Percentiles rank a stretch among this genome's conserved stretches.
Evolutionary conservation across 2,329 filamentous ascomycete genomes (phyloP).

Genomic region (Penicillium olsonii): DNA sequence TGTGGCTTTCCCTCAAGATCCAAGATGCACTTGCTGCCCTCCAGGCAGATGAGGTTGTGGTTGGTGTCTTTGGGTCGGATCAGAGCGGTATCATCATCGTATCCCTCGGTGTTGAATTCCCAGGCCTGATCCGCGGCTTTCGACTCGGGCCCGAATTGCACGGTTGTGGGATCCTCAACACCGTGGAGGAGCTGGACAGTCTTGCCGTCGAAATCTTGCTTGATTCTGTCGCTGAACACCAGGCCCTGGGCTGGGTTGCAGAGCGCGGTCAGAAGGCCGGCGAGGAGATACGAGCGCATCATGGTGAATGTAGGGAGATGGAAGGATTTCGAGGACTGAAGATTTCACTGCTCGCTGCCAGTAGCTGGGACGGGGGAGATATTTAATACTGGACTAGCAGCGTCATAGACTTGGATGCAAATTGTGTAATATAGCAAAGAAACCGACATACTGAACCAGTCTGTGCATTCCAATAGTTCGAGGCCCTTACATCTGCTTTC

Average conservation of each 20-base stretch:
- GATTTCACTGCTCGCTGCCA: no score
- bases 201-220: background rate
- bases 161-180: background rate
- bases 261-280: background rate
- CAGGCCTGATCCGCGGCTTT: background rate
- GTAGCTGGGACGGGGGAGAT: background rate
- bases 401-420: background rate
- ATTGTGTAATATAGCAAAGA: background rate
- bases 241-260: background rate
- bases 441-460: no score
- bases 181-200: background rate
- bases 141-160: background rate
- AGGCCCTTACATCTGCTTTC: no score
- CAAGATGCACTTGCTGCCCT: background rate
- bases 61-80: background rate
- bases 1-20: background rate
- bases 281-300: background rate
- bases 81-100: background rate
- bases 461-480: no score
- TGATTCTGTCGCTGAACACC: background rate
- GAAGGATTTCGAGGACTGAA: background rate
- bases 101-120: background rate
- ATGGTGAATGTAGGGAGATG: background rate
- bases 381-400: background rate
- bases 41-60: background rate